Conservation (phyloP, 164 flowering plant genomes). For the Buxus sempervirens region DNA sequence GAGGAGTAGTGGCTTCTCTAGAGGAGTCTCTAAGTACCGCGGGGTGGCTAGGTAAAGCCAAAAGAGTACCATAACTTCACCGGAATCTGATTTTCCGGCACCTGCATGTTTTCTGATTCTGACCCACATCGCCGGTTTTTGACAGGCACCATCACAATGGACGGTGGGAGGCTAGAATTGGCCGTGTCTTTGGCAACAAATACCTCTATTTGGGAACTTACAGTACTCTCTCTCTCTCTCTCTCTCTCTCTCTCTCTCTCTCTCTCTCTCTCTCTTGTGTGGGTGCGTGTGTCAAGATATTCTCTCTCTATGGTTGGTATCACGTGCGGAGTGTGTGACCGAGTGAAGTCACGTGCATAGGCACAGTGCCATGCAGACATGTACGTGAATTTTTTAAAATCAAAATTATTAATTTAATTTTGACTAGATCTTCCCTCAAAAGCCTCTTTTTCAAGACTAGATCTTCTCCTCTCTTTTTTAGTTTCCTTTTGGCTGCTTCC, state of each 20-base stretch:
- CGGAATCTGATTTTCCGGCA: slow-evolving; percentile 4
- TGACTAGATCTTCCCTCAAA: too few relatives aligned
- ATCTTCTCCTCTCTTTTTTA: too few relatives aligned
- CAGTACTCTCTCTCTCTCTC: slow-evolving; percentile 21
- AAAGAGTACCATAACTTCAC: not conserved
- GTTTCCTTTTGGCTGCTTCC: too few relatives aligned
- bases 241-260: not conserved
- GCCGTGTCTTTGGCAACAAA: slow-evolving; percentile 50
- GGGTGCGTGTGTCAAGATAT: slow-evolving; percentile 1
- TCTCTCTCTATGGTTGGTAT: not conserved
- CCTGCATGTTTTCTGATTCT: slow-evolving; percentile 6
- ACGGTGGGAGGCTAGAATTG: slow-evolving; percentile 60
- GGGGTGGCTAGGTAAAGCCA: slow-evolving; percentile 82
- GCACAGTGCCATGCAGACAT: slow-evolving; percentile 3
- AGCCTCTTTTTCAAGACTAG: too few relatives aligned
- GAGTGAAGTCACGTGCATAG: slow-evolving; percentile 5
- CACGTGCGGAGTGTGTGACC: slow-evolving; percentile 8
- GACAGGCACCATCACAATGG: slow-evolving; percentile 56
- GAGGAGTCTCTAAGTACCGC: slow-evolving; percentile 94
- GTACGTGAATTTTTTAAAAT: too few relatives aligned
- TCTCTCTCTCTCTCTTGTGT: not conserved
- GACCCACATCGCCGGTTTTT: slow-evolving; percentile 15
- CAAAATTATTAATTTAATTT: too few relatives aligned
- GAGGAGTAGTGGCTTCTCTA: slow-evolving; percentile 83
- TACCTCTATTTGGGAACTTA: slow-evolving; percentile 51